Percentiles rank a stretch among this genome's conserved stretches.
phyloP scores from a whole-genome alignment of 2,329 filamentous ascomycete genomes.

The Cladosporium sp. region DNA sequence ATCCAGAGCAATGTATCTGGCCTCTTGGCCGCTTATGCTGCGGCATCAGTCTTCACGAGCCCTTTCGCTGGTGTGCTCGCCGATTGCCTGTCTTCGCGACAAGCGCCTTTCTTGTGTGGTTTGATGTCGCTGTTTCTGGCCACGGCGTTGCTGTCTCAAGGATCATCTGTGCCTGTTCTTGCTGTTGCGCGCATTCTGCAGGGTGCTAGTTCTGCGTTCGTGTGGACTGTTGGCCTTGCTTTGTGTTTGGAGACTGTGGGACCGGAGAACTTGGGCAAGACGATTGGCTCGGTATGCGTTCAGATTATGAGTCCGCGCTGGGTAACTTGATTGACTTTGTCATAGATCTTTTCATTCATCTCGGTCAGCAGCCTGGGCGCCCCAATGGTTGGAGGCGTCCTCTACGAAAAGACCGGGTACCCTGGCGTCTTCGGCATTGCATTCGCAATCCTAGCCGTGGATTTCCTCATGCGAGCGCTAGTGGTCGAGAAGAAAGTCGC shows the following conservation, averaged over 20 bases:
- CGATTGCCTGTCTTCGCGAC: conserved; percentile 50
- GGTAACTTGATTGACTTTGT: conserved; percentile 2
- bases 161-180: conserved; percentile 45
- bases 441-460: conserved; percentile 51
- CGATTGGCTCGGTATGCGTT: conserved; percentile 51
- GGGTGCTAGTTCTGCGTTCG: conserved; percentile 54
- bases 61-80: conserved; percentile 53
- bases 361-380: conserved; percentile 54
- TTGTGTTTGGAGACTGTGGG: conserved; percentile 58
- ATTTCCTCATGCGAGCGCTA: conserved; percentile 57
- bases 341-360: conserved; percentile 55
- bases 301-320: too few species aligned
- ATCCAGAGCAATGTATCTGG: conserved; percentile 52
- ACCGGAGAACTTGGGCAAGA: conserved; percentile 55
- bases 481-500: conserved; percentile 62
- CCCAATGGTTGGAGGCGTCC: conserved; percentile 56
- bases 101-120: conserved; percentile 55
- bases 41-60: conserved; percentile 48
- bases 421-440: conserved; percentile 56
- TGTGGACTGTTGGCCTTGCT: conserved; percentile 58
- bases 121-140: conserved; percentile 50
- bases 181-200: conserved; percentile 53
- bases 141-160: conserved; percentile 53
- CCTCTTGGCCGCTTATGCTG: conserved; percentile 53
- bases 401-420: conserved; percentile 58